Evolutionary conservation across 1,139 yeast genomes (phyloP), one percentile per base, ranked within the genome.

Genomic region (Suhomyces anneliseae): DNA sequence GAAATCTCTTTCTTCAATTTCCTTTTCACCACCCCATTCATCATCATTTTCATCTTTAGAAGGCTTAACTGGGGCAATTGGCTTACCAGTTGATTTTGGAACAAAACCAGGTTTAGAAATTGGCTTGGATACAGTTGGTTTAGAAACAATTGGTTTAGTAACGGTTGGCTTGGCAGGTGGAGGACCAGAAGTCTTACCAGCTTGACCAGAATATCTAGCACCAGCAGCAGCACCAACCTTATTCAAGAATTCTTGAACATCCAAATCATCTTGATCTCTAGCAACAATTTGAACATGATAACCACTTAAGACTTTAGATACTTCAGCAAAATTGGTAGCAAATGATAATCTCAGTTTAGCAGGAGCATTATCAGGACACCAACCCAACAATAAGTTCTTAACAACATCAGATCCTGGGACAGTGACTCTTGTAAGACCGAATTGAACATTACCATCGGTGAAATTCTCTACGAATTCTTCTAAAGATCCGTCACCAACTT

Each of bases 231-330:
- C 87, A 54, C 89, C 84, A 43, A 95, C 84, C 58, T 90, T 83
- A 46, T 82, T 77, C 55, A 90, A 67, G 53, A 93, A 81, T 51
- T 87, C 95, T 33, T 79, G 76, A 41, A 87, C 88, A 57, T 88
- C 88, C 64, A 95, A 78, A 64, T 95, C 99, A 60, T 90, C 97
- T 45, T 82, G 78, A 61, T 89, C 95, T 68, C 98, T 82, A n/a
- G 98, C 99, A 38, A 97, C 90, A 54, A 95, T 84, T 68, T 93
- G 98, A 46, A 93, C 92, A 64, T 93, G 99, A 69, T 92, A 93
- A 36, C 96, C 96, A 55, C 77, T 77, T 57, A 87, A 76, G 26
- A 83, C 74, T 50, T 76, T 81, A 31, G 92, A 81, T 12, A 87
- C 87, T 38, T 83, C 87, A 39, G 89, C 89, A 56, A 86, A 84